Evolutionary conservation across 2,329 filamentous ascomycete genomes (phyloP).

Genomic region (Clonostachys rhizophaga): DNA sequence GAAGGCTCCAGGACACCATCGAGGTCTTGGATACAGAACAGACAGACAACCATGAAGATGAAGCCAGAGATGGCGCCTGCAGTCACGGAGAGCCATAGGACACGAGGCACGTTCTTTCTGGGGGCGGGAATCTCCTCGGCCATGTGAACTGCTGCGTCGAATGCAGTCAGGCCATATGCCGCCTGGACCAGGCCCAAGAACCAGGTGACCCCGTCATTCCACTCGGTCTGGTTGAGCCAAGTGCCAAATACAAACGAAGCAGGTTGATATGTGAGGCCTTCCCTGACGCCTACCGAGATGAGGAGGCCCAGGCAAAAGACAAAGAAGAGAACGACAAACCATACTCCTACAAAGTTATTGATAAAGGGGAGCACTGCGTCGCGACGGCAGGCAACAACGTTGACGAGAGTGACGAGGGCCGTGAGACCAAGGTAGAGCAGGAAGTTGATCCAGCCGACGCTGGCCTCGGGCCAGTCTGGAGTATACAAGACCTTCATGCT

Average conservation of each 20-base stretch:
- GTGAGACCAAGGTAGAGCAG: conserved; percentile 42
- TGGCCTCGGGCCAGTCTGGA: conserved; percentile 27
- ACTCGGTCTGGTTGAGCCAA: conserved; percentile 26
- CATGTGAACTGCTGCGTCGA: conserved; percentile 45
- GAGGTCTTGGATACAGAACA: conserved; percentile 33
- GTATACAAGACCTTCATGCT: conserved; percentile 41
- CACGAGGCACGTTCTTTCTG: conserved; percentile 31
- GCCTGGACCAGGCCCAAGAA: conserved; percentile 44
- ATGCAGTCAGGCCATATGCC: conserved; percentile 43
- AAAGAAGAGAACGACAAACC: conserved; percentile 38
- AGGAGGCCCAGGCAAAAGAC: conserved; percentile 37
- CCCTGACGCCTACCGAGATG: conserved; percentile 36
- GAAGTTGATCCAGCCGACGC: conserved; percentile 38
- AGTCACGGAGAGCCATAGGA: conserved; percentile 38
- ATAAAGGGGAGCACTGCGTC: conserved; percentile 23
- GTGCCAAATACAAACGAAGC: conserved; percentile 35
- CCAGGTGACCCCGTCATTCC: conserved; percentile 40
- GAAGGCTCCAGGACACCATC: conserved; percentile 22
- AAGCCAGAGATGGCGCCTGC: conserved; percentile 30
- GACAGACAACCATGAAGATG: conserved; percentile 36
- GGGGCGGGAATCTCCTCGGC: conserved; percentile 41
- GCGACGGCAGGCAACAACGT: conserved; percentile 34
- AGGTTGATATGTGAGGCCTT: conserved; percentile 30
- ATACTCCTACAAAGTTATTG: conserved; percentile 42
- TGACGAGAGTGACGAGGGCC: conserved; percentile 32